phyloP scores from a whole-genome alignment of 106 monocot genomes.

The Chionographis japonica region DNA sequence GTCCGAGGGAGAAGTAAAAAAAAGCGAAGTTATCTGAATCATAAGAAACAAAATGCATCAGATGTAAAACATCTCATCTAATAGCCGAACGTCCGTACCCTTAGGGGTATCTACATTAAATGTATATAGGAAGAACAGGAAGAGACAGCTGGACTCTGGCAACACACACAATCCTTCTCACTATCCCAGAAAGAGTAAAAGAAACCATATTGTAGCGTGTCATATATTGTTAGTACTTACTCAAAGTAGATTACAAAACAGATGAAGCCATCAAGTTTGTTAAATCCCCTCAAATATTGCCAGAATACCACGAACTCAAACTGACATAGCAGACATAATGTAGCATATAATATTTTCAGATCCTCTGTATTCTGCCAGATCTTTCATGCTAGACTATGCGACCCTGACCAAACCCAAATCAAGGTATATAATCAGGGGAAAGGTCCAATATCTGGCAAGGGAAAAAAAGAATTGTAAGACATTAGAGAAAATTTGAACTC shows the following conservation, averaged over 20 bases:
- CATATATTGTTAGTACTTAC: slow-evolving; percentile 11
- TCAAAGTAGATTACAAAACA: slow-evolving; percentile 5
- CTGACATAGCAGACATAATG: not conserved
- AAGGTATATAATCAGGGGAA: slow-evolving; percentile 9
- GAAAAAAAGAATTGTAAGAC: not conserved
- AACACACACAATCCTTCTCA: not conserved
- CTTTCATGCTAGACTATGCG: slow-evolving; percentile 9
- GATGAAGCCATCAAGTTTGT: slow-evolving; percentile 15
- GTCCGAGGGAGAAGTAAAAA: too few relatives aligned
- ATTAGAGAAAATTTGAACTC: not conserved
- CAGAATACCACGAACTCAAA: slow-evolving; percentile 5
- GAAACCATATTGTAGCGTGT: not conserved
- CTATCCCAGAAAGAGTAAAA: not conserved
- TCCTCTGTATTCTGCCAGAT: slow-evolving; percentile 2
- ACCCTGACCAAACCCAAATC: slow-evolving; percentile 17
- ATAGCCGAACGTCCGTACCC: too few relatives aligned
- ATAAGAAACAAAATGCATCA: too few relatives aligned
- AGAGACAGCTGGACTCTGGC: not conserved
- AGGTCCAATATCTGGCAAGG: slow-evolving; percentile 8
- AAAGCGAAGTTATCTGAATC: too few relatives aligned
- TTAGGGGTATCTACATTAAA: too few relatives aligned
- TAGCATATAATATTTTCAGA: slow-evolving; percentile 5
- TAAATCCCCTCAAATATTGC: slow-evolving; percentile 6
- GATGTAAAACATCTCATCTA: too few relatives aligned
- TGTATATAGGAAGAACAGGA: not conserved